Base-by-base conservation (phyloP, 140 eudicot genomes). In the Senecio squalidus region DNA sequence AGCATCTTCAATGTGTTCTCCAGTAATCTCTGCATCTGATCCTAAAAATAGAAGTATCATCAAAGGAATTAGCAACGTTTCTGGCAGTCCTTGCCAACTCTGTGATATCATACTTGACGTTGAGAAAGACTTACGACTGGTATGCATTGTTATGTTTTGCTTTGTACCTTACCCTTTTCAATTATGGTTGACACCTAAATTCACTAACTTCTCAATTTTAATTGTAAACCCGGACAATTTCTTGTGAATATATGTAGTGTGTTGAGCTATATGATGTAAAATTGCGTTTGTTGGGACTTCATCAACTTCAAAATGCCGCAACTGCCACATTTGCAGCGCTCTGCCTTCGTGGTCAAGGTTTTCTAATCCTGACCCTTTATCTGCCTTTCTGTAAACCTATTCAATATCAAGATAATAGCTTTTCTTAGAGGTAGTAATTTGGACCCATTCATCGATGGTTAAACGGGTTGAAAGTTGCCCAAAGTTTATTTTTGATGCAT, bases 261-360 rank as follows among this genome's bases (percentile, higher is more conserved):
- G 66, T 80, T 68, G 95, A 88, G 75, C 60, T 84, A 55, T 55
- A 46, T 68, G 92, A 78, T 64, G 89, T 88, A 23, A 78, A 76
- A 33, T 47, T 93, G 62, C 63, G 78, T 25, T 70, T 93, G 90
- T 84, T 88, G 44, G 99, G 99, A 46, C 30, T 63, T 57, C 99
- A 93, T 71, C 99, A 93, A 74, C 99, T 93, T 68, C 93, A 80
- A 67, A 88, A 93, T 82, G 96, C 96, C 64, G 83, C 70, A 31
- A 93, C 96, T 4, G 96, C 96, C 44, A 74, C 91, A 69, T 84
- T 89, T 78, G 94, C 95, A 16, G 96, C 99, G 46, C 88, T 88
- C 47, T 88, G 96, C 72, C 95, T 93, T 60, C 89, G 87, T 41
- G 47, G 73, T 75, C 90, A 88, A 84, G 99, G 99, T 88, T 55